phyloP scores from a whole-genome alignment of 192 early-diverging fungal species.

The Podila verticillata region DNA sequence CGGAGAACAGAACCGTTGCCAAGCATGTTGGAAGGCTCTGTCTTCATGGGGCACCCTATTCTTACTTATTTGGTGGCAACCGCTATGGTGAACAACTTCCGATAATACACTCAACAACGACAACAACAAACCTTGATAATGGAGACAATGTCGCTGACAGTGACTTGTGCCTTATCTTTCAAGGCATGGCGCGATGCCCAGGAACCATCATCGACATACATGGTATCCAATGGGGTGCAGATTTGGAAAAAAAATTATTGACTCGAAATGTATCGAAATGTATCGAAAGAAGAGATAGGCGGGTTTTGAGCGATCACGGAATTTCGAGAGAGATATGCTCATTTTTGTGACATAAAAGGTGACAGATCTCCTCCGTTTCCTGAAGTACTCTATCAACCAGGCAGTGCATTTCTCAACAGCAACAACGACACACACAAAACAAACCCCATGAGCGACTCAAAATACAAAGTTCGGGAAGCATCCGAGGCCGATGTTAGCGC shows the following conservation, averaged over 20 bases:
- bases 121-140: slow-evolving; percentile 27
- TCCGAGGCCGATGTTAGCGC: slow-evolving; percentile 47
- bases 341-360: background rate
- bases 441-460: background rate
- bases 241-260: background rate
- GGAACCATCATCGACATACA: slow-evolving; percentile 46
- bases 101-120: no score
- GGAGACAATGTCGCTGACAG: slow-evolving; percentile 25
- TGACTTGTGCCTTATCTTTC: slow-evolving; percentile 41
- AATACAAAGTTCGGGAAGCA: slow-evolving; percentile 49
- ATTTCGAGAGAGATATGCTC: background rate
- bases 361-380: background rate
- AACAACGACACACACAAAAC: background rate
- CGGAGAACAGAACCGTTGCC: no score
- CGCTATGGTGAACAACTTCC: background rate
- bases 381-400: no score
- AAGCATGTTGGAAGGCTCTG: no score
- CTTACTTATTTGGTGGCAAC: no score
- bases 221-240: background rate
- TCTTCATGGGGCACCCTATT: no score
- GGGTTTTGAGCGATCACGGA: background rate
- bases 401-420: background rate
- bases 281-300: background rate
- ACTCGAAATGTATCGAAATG: slow-evolving; percentile 22
- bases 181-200: slow-evolving; percentile 37